Evolutionary conservation across 78 protist species (phyloP).

Genomic region (Speleostelium caveatum): DNA sequence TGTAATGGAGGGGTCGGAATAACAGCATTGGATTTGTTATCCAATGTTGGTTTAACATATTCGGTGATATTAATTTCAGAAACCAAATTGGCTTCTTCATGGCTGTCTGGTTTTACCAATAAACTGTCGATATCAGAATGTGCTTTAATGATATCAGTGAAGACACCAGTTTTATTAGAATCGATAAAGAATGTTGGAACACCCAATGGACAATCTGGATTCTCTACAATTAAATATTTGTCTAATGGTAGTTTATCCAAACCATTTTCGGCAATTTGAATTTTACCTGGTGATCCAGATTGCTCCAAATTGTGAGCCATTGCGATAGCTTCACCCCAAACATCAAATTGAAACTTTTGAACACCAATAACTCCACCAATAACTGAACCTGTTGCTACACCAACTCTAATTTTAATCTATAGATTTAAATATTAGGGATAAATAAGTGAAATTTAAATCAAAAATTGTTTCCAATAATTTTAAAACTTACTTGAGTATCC

Average conservation of each 20-base stretch:
- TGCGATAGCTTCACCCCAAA: slow-evolving; percentile 76
- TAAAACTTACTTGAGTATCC: neutral
- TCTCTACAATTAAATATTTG: neutral
- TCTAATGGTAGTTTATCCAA: neutral
- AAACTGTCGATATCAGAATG: neutral
- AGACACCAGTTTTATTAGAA: neutral
- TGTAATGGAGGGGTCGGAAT: no score
- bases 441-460: neutral
- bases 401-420: slow-evolving; percentile 64
- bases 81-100: no score
- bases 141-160: no score
- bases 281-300: slow-evolving; percentile 45
- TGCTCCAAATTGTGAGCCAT: slow-evolving; percentile 61
- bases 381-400: slow-evolving; percentile 75
- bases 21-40: no score
- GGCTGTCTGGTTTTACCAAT: neutral
- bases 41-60: no score
- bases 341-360: slow-evolving; percentile 64
- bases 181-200: neutral
- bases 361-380: slow-evolving; percentile 80
- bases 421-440: slow-evolving; percentile 1
- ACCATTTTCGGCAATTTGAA: slow-evolving; percentile 37
- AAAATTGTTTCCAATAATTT: no score
- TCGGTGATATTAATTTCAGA: no score
- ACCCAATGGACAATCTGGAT: slow-evolving; percentile 1